A percentile compares a stretch with the other conserved stretches of the same genome.
phyloP scores from a whole-genome alignment of 805 yeast species.

The Yarrowia hollandica region DNA sequence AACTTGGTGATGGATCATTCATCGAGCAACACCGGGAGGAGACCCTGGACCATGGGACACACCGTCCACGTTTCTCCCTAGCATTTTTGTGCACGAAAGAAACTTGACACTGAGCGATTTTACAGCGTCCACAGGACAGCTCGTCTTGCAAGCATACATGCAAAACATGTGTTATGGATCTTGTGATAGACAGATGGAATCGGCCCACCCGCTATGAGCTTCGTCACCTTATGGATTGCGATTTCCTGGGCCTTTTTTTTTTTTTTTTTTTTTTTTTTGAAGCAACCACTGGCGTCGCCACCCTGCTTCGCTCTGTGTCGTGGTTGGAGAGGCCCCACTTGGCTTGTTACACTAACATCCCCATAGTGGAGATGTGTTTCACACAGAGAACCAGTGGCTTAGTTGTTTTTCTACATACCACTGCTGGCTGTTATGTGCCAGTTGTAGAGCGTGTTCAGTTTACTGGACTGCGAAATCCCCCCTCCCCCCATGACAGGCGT shows the following conservation, averaged over 20 bases:
- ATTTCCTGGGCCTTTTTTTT: too few relatives aligned
- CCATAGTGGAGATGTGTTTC: slow-evolving; percentile 6
- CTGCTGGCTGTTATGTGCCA: slow-evolving; percentile 10
- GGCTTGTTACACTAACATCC: neutral
- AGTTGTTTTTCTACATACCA: slow-evolving; percentile 7
- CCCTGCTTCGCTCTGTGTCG: too few relatives aligned
- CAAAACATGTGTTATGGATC: too few relatives aligned
- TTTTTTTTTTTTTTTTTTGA: neutral
- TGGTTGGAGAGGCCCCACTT: too few relatives aligned
- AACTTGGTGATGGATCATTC: neutral
- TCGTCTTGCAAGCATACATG: too few relatives aligned
- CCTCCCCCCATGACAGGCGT: too few relatives aligned
- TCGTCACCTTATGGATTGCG: too few relatives aligned
- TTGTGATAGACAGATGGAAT: too few relatives aligned
- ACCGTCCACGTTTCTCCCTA: neutral
- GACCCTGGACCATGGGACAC: neutral
- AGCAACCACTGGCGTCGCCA: neutral
- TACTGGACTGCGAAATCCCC: too few relatives aligned
- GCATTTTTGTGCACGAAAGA: neutral
- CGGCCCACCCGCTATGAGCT: too few relatives aligned
- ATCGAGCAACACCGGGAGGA: neutral
- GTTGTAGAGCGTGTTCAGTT: slow-evolving; percentile 18
- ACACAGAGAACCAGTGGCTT: slow-evolving; percentile 12
- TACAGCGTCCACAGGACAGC: too few relatives aligned
- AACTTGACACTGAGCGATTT: slow-evolving; percentile 3